Conservation (phyloP, 2,329 filamentous ascomycete genomes). For the Fusarium heterosporum region DNA sequence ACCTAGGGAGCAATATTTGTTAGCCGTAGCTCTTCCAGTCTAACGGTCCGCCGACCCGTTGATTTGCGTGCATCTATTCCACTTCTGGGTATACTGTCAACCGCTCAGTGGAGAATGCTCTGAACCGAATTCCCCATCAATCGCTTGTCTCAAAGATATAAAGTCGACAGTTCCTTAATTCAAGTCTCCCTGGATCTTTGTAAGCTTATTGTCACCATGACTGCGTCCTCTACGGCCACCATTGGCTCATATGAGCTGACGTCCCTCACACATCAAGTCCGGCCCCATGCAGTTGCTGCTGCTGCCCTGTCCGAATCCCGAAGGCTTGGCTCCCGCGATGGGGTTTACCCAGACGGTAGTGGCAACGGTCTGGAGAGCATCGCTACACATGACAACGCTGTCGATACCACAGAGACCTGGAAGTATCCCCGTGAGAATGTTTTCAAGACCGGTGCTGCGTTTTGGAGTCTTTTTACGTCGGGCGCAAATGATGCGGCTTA, state of each 20-base stretch:
- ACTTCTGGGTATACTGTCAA: slow-evolving; percentile 24
- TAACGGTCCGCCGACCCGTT: slow-evolving; percentile 14
- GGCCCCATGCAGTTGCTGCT: slow-evolving; percentile 5
- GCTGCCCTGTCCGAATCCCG: background rate
- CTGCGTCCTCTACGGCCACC: slow-evolving; percentile 33
- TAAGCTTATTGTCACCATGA: slow-evolving; percentile 31
- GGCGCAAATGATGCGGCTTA: slow-evolving; percentile 70
- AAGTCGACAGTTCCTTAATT: background rate
- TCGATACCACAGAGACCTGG: slow-evolving; percentile 32
- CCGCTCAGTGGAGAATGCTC: background rate
- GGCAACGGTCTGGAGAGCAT: slow-evolving; percentile 22
- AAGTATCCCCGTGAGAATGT: slow-evolving; percentile 53
- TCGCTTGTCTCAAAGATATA: background rate
- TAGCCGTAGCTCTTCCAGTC: slow-evolving; percentile 16
- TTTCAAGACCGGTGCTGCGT: slow-evolving; percentile 62
- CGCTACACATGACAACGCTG: slow-evolving; percentile 1
- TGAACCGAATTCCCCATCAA: background rate
- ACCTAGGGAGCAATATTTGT: background rate
- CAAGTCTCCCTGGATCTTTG: background rate
- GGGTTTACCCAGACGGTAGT: background rate
- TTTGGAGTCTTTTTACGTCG: slow-evolving; percentile 68
- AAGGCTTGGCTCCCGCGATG: slow-evolving; percentile 4
- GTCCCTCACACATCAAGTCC: slow-evolving; percentile 14
- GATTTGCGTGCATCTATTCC: slow-evolving; percentile 8
- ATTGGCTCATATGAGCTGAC: slow-evolving; percentile 37